Conservation (phyloP, 139 green algal genomes). For the Chlorella sp. region DNA sequence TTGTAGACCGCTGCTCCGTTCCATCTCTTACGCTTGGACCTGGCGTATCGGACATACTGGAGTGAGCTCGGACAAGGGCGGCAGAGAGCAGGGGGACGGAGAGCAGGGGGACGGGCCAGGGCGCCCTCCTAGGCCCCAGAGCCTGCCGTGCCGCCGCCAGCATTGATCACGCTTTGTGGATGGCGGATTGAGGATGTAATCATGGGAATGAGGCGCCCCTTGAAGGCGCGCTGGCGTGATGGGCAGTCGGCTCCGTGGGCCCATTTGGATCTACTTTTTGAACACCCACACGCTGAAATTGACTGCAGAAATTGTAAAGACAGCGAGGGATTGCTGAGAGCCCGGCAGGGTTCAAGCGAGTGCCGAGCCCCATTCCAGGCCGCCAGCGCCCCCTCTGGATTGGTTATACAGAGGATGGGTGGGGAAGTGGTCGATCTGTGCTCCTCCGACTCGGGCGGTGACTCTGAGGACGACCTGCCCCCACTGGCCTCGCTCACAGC, state of each 20-base stretch:
- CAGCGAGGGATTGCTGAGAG: too few species aligned
- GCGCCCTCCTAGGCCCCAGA: neutral
- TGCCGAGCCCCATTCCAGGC: too few species aligned
- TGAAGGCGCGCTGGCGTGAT: too few species aligned
- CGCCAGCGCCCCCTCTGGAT: too few species aligned
- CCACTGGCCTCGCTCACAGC: conserved; percentile 13
- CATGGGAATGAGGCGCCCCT: too few species aligned
- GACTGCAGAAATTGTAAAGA: too few species aligned
- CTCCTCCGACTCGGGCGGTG: neutral
- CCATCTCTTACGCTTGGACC: neutral
- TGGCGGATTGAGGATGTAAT: neutral
- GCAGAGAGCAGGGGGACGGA: neutral
- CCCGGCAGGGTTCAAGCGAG: too few species aligned
- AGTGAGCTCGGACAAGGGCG: neutral
- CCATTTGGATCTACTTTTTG: too few species aligned
- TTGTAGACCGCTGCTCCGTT: neutral
- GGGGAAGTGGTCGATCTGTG: conserved; percentile 6
- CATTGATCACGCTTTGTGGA: neutral
- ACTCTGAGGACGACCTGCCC: neutral
- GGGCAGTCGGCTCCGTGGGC: too few species aligned
- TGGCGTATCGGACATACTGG: neutral
- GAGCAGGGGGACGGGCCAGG: neutral
- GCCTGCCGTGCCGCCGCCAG: neutral
- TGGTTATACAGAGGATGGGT: neutral
- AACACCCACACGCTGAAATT: too few species aligned